Conservation (phyloP, 2,329 filamentous ascomycete genomes). For the Rasamsonia emersonii region DNA sequence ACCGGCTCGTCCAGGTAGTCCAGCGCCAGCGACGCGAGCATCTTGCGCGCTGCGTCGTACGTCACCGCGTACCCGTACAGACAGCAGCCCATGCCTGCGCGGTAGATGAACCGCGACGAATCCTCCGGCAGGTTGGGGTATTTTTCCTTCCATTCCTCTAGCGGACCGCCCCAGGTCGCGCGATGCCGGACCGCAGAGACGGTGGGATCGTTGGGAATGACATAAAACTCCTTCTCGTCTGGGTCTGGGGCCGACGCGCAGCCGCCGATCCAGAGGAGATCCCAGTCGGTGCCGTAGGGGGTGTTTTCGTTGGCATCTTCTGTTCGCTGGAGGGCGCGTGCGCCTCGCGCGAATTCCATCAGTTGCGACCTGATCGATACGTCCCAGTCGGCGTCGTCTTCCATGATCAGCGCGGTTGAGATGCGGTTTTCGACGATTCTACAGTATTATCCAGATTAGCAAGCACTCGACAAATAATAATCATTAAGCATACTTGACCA, state of each 20-base stretch:
- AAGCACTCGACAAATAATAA: too few relatives aligned
- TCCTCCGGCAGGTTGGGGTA: conserved; percentile 12
- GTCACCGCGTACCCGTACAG: conserved; percentile 33
- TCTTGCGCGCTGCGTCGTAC: conserved; percentile 26
- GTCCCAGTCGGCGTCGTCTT: conserved; percentile 54
- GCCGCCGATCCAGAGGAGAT: conserved; percentile 45
- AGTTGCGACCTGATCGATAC: conserved; percentile 43
- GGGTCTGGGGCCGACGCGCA: conserved; percentile 32
- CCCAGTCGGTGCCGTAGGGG: conserved; percentile 47
- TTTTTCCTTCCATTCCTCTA: conserved; percentile 12
- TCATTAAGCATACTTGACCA: too few relatives aligned
- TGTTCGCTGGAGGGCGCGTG: conserved; percentile 17
- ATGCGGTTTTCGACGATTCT: conserved; percentile 40
- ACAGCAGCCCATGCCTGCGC: conserved; percentile 24
- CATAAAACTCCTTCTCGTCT: conserved; percentile 19
- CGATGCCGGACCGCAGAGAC: conserved; percentile 10
- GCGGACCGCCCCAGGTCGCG: conserved; percentile 14
- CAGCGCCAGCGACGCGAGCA: conserved; percentile 24
- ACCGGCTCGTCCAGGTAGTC: conserved; percentile 20
- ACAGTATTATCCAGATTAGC: background rate
- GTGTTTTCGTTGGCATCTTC: conserved; percentile 6
- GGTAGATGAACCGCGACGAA: conserved; percentile 31
- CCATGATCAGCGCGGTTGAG: conserved; percentile 44
- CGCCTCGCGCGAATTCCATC: conserved; percentile 24
- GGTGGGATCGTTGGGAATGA: conserved; percentile 9